A percentile compares a stretch with the other conserved stretches of the same genome.
Evolutionary conservation across 108 stramenopile genomes (phyloP).

Genomic region (Aurantiochytrium sp.): DNA sequence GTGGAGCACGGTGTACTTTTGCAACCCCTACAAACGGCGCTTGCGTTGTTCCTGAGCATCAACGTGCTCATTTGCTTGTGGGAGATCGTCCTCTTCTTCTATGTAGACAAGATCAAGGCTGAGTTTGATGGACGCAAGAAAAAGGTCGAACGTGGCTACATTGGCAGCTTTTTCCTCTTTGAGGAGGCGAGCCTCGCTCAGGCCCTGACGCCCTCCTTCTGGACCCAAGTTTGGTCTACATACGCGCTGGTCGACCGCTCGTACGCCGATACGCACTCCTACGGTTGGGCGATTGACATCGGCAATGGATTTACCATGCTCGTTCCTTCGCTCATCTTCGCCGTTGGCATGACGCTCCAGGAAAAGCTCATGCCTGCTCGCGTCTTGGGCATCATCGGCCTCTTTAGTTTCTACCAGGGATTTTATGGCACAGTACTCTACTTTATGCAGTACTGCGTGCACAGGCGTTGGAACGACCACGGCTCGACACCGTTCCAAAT

Average conservation of each 20-base stretch:
- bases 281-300: conserved; percentile 40
- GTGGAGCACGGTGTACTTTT: neutral
- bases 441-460: neutral
- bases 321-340: conserved; percentile 26
- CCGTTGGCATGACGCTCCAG: neutral
- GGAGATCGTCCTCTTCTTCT: conserved; percentile 40
- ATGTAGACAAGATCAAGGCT: conserved; percentile 24
- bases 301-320: conserved; percentile 42
- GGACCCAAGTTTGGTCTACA: conserved; percentile 38
- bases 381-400: conserved; percentile 7
- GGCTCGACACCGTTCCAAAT: neutral
- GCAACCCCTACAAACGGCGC: neutral
- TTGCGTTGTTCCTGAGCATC: conserved; percentile 31
- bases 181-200: conserved; percentile 8
- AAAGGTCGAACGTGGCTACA: conserved; percentile 21
- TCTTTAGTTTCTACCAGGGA: conserved; percentile 13
- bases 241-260: conserved; percentile 39
- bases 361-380: conserved; percentile 4
- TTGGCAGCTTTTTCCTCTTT: conserved; percentile 17
- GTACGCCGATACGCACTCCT: conserved; percentile 31
- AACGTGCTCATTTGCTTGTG: conserved; percentile 41
- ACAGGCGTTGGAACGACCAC: neutral
- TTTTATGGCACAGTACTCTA: conserved; percentile 28
- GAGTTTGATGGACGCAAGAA: conserved; percentile 19
- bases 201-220: conserved; percentile 31